A percentile compares a stretch with the other conserved stretches of the same genome.
Conservation (phyloP, 1,284 basidiomycete species). For the Stereum hirsutum region DNA sequence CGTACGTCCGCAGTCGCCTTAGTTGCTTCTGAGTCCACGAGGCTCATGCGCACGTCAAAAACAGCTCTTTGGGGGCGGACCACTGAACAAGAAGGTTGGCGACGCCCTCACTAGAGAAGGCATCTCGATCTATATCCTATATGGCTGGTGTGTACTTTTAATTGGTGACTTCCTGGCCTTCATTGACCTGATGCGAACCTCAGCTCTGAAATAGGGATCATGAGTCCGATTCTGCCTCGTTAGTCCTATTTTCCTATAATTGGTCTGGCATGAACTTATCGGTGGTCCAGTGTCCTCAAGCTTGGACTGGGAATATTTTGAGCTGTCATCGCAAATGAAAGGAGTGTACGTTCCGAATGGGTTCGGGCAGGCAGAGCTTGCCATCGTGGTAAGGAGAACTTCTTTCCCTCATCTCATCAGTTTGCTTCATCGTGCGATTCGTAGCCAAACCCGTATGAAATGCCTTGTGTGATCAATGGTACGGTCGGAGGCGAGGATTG, state of each 20-base stretch:
- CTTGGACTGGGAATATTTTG: constrained; percentile 12
- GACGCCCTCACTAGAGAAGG: constrained; percentile 9
- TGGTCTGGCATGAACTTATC: background rate
- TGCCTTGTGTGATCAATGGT: constrained; percentile 13
- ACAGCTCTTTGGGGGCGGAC: constrained; percentile 14
- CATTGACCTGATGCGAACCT: background rate
- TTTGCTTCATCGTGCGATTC: background rate
- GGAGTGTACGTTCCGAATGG: constrained; percentile 8
- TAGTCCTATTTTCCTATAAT: background rate
- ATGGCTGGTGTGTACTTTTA: constrained; percentile 10
- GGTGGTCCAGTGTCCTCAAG: background rate
- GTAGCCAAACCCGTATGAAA: constrained; percentile 4
- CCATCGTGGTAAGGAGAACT: constrained; percentile 11
- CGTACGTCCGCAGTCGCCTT: constrained; percentile 2
- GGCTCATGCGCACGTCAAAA: background rate
- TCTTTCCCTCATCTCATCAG: no score
- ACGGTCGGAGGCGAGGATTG: constrained; percentile 13
- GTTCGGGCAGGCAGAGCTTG: constrained; percentile 9
- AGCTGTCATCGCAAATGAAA: constrained; percentile 3
- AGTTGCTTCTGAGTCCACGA: no score
- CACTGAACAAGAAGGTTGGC: constrained; percentile 12
- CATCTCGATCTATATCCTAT: constrained; percentile 7
- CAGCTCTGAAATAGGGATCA: constrained; percentile 7
- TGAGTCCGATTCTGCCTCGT: background rate
- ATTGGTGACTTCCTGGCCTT: background rate